phyloP scores from a whole-genome alignment of 768 basidiomycete genomes.

The Boletus subparvulus region DNA sequence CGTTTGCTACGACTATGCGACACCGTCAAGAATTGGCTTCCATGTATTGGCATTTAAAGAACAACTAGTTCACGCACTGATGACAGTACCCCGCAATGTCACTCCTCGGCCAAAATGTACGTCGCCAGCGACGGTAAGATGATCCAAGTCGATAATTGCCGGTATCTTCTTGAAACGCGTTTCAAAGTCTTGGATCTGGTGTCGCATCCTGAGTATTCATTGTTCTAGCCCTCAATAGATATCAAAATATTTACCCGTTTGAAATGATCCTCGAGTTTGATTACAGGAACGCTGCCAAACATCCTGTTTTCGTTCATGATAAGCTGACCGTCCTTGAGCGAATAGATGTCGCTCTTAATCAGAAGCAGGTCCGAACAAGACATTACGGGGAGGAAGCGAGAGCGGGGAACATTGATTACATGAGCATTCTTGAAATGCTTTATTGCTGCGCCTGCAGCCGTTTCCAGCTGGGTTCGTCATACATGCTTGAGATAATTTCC shows the following conservation, averaged over 20 bases:
- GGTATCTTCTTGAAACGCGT: constrained; percentile 96
- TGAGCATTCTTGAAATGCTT: constrained; percentile 91
- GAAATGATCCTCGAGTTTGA: constrained; percentile 96
- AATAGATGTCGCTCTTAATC: constrained; percentile 93
- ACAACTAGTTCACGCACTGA: constrained; percentile 32
- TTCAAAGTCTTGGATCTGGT: constrained; percentile 81
- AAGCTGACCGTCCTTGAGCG: constrained; percentile 82
- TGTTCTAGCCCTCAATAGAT: background rate
- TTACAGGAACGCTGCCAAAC: constrained; percentile 89
- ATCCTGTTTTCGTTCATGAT: constrained; percentile 80
- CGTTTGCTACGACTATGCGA: constrained; percentile 67
- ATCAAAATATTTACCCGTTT: constrained; percentile 65
- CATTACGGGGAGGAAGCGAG: constrained; percentile 91
- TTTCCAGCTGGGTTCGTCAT: constrained; percentile 58
- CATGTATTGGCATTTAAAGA: background rate
- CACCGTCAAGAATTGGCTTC: background rate
- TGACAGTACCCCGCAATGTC: constrained; percentile 61
- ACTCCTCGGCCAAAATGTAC: constrained; percentile 88
- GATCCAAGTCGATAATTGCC: constrained; percentile 86
- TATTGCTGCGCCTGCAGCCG: constrained; percentile 90
- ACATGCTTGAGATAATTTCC: constrained; percentile 5
- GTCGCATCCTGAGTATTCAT: background rate
- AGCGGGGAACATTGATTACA: constrained; percentile 93
- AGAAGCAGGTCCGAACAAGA: constrained; percentile 84
- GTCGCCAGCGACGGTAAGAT: constrained; percentile 90